phyloP scores from a whole-genome alignment of 306 rosid genomes.

The Neltuma alba region DNA sequence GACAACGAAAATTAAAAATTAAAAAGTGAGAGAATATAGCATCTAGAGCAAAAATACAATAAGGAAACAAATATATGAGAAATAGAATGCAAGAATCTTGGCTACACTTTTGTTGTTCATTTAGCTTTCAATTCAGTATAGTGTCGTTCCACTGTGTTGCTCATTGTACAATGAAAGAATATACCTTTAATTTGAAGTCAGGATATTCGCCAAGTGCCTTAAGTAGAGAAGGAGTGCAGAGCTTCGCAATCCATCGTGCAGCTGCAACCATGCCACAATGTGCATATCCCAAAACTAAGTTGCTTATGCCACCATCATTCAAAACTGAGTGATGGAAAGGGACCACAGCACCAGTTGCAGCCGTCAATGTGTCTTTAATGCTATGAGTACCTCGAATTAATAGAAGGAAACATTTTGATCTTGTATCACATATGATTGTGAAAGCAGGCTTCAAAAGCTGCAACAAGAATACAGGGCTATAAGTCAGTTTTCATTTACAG shows the following conservation, averaged over 20 bases:
- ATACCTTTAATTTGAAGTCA: conserved; percentile 79
- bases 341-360: conserved; percentile 94
- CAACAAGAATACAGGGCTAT: conserved; percentile 36
- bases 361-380: conserved; percentile 95
- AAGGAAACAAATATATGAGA: conserved; percentile 8
- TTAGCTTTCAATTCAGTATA: not conserved
- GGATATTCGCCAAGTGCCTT: conserved; percentile 81
- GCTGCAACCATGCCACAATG: conserved; percentile 99
- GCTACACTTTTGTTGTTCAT: not conserved
- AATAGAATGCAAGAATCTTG: conserved; percentile 20
- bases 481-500: conserved; percentile 29
- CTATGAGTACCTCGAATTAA: conserved; percentile 98
- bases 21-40: conserved; percentile 1
- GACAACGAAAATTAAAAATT: not conserved
- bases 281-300: conserved; percentile 92
- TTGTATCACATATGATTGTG: conserved; percentile 73
- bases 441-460: conserved; percentile 98
- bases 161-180: conserved; percentile 21
- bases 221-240: conserved; percentile 78
- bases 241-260: conserved; percentile 98
- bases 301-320: conserved; percentile 95
- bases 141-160: not conserved
- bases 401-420: conserved; percentile 83
- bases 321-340: conserved; percentile 94
- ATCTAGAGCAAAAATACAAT: conserved; percentile 5